These are phyloP conservation scores for Shiraia sp. DNA, from an alignment of 2,329 filamentous ascomycete species.

Conservation along the genomic window DNA sequence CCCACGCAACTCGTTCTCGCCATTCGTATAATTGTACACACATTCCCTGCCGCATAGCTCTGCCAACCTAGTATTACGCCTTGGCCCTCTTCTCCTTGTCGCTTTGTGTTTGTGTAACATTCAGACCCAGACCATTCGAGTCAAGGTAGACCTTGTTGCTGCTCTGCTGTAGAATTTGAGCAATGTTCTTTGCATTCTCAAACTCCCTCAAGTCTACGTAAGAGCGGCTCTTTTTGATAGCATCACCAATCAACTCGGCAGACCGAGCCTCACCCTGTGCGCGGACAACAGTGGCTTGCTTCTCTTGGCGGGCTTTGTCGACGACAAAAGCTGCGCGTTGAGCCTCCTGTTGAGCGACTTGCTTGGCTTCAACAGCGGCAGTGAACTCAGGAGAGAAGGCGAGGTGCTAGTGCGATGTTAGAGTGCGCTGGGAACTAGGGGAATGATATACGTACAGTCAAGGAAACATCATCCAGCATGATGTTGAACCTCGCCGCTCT, in stretches of 20 bases:
- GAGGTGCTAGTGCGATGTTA: constrained; percentile 57
- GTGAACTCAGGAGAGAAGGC: constrained; percentile 73
- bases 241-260: constrained; percentile 95
- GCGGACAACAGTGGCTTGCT: constrained; percentile 97
- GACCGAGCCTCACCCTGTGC: constrained; percentile 99
- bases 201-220: constrained; percentile 98
- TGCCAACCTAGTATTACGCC: constrained; percentile 16
- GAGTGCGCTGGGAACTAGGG: constrained; percentile 8
- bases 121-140: constrained; percentile 85
- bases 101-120: constrained; percentile 62
- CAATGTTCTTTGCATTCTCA: constrained; percentile 91
- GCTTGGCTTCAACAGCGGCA: constrained; percentile 70
- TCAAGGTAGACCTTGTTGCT: constrained; percentile 95
- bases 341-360: constrained; percentile 83
- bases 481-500: constrained; percentile 97
- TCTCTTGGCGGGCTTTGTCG: constrained; percentile 98
- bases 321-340: constrained; percentile 97
- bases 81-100: constrained; percentile 46
- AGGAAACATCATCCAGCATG: constrained; percentile 91
- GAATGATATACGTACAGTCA: constrained; percentile 69
- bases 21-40: constrained; percentile 30
- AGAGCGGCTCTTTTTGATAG: constrained; percentile 98
- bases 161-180: constrained; percentile 83
- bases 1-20: constrained; percentile 22
- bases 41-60: neutral